Evolutionary conservation across 164 flowering plant genomes (phyloP).

Genomic region (Stephania japonica): DNA sequence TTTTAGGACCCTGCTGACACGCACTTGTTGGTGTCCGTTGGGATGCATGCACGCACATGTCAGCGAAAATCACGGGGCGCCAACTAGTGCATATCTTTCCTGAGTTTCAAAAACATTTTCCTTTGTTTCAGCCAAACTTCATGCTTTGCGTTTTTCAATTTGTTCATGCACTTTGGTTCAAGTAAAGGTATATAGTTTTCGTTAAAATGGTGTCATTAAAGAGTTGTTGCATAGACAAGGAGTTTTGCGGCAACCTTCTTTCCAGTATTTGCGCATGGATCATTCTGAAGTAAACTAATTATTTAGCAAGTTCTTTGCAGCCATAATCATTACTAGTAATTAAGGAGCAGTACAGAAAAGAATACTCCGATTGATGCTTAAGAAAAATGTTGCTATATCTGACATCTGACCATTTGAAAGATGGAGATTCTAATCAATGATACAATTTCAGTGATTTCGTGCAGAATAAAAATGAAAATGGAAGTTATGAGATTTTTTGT

Average conservation of each 20-base stretch:
- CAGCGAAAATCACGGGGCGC: too few species aligned
- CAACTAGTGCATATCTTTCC: too few species aligned
- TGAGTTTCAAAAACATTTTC: too few species aligned
- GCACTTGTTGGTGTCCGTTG: too few species aligned
- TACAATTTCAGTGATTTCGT: neutral
- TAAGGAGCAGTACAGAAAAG: neutral
- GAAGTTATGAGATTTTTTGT: neutral
- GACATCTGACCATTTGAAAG: neutral
- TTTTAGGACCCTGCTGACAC: too few species aligned
- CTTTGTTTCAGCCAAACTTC: too few species aligned
- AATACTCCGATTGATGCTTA: neutral
- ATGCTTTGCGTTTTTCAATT: neutral
- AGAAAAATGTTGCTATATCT: neutral
- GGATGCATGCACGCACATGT: too few species aligned
- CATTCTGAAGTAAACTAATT: neutral
- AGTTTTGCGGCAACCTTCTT: neutral
- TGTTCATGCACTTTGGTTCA: neutral
- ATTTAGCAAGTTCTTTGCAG: too few species aligned
- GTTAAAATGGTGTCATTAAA: too few species aligned
- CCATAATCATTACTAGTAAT: too few species aligned
- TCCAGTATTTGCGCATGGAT: neutral
- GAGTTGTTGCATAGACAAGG: neutral
- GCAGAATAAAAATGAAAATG: neutral
- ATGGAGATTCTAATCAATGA: neutral
- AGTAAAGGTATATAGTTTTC: neutral